Percentiles rank a stretch among this genome's conserved stretches.
Conservation (phyloP, 192 early-diverging fungal species). For the Coemansia sp. region DNA sequence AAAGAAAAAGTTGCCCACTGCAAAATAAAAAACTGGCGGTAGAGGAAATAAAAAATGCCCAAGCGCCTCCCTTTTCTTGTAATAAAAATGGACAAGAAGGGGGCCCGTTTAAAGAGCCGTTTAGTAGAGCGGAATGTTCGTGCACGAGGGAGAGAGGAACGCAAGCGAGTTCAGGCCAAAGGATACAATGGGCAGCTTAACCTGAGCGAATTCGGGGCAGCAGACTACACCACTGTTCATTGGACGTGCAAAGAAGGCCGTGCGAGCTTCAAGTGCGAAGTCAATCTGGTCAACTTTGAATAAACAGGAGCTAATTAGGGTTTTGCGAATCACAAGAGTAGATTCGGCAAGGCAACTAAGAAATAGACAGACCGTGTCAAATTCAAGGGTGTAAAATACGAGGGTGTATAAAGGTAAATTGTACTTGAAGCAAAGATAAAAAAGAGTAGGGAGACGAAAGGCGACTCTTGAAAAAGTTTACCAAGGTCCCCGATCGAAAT, state of each 20-base stretch:
- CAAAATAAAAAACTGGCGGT: not conserved
- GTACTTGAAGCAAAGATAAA: not conserved
- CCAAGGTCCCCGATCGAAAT: too few relatives aligned
- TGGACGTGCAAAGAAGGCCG: slow-evolving; percentile 21
- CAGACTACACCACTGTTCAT: slow-evolving; percentile 48
- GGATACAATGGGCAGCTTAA: slow-evolving; percentile 39
- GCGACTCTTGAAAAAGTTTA: slow-evolving; percentile 3
- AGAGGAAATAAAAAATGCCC: not conserved
- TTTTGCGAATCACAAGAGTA: too few relatives aligned
- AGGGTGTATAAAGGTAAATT: too few relatives aligned
- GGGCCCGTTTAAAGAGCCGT: not conserved
- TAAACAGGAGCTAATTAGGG: too few relatives aligned
- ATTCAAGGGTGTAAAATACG: too few relatives aligned
- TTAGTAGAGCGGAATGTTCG: slow-evolving; percentile 19
- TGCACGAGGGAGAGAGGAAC: slow-evolving; percentile 46
- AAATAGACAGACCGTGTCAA: too few relatives aligned
- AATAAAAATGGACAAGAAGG: too few relatives aligned
- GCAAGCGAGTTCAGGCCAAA: slow-evolving; percentile 50
- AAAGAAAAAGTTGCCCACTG: not conserved
- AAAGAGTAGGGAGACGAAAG: slow-evolving; percentile 1
- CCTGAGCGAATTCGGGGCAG: slow-evolving; percentile 43
- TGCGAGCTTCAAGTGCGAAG: too few relatives aligned
- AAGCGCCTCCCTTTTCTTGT: not conserved
- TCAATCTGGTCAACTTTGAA: slow-evolving; percentile 2
- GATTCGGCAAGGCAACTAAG: too few relatives aligned